Base-by-base conservation (phyloP, 768 basidiomycete species). In the Rhodosporidiobolus sp. region DNA sequence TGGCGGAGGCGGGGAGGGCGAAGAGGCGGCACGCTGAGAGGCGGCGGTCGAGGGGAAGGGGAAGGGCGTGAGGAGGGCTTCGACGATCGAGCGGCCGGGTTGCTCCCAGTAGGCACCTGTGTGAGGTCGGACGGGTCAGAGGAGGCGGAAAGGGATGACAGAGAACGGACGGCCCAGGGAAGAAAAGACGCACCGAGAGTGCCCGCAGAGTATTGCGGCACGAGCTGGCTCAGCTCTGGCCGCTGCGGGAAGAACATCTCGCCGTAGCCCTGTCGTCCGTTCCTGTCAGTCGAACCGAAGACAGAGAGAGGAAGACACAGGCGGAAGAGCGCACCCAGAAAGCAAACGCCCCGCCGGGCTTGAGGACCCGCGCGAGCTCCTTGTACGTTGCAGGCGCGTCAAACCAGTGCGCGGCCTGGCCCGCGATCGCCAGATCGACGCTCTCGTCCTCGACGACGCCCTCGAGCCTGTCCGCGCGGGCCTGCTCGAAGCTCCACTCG, bases 401-500 rank as follows among this genome's bases (percentile, higher is more conserved):
- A 77, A 92, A 92, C 90, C 90, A 91, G 78, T 92, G 91, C 5
- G 86, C 86, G 0, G 90, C 87, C 81, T 90, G 90, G 1, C 89
- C 90, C 28, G 89, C 85, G 22, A 88, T 83, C 35, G 90, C 80
- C 54, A 92, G 78, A 79, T 92, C 91, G 6, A 88, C 86, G 55
- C 84, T 86, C 3, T 81, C 82, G 43, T 85, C 83, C 56, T 83
- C 80, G 14, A 89, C 71, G 10, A 91, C 81, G 48, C 86, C 83
- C 77, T 91, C 90, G 2, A 72, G 57, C 0, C 28, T 2, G 43
- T 72, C 71, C 4, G 17, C 87, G 88, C 7, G 81, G 70, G 7
- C 83, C 80, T 59, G 83, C 52, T 63, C 49, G 56, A 72, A 72
- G 12, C 24, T 19, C 20, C 57, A 19, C 6, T 59, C 35, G 9